Evolutionary conservation across 768 basidiomycete genomes (phyloP), one percentile per base, ranked within the genome.

Genomic region (Lactarius trivialis): DNA sequence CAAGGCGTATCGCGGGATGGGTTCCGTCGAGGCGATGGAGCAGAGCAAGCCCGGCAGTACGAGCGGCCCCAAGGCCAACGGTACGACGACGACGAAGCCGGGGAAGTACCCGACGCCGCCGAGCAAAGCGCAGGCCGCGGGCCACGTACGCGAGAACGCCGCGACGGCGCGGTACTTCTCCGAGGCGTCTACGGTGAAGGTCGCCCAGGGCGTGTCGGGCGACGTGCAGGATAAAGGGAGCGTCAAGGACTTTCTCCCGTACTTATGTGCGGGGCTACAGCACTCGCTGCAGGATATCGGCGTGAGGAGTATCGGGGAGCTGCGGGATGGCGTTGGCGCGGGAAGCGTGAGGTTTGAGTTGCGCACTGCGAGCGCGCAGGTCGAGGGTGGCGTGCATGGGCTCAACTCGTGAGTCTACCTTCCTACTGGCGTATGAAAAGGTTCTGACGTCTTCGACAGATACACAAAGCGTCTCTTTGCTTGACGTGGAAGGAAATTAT

Each of bases 1-100:
- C 72, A 99, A 99, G 82, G 86, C 95, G 36, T 99, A 98, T 77
- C 88, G 97, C 60, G 97, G 97, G 5, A 99, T 99, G 97, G 96
- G 97, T 21, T 41, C 68, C 37, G 66, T 79, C 70, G 92, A 95
- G 75, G 91, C 93, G 3, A 95, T 93, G 91, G 89, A 91, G 59
- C 85, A 89, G 67, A 85, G 87, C 39, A 85, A 84, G 65, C 72
- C 81, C 2, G 71, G 55, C 2, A 5, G 30, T 28, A 39, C 71
- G 19, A 71, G 75, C 63, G 72, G 71, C 58, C 64, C 57, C 53
- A 71, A 70, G 34, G 63, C 21, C 37, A 21, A 60, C 60, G 15
- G 69, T 37, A 39, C 39, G 39, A 19, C 39, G 39, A 19, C 39
- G 39, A 39, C 14, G 37, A 37, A 62, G 32, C 33, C 68, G 63